These are phyloP conservation scores for Ophiosphaerella korrae DNA, from an alignment of 2,329 filamentous ascomycete species.

Conservation along the genomic window DNA sequence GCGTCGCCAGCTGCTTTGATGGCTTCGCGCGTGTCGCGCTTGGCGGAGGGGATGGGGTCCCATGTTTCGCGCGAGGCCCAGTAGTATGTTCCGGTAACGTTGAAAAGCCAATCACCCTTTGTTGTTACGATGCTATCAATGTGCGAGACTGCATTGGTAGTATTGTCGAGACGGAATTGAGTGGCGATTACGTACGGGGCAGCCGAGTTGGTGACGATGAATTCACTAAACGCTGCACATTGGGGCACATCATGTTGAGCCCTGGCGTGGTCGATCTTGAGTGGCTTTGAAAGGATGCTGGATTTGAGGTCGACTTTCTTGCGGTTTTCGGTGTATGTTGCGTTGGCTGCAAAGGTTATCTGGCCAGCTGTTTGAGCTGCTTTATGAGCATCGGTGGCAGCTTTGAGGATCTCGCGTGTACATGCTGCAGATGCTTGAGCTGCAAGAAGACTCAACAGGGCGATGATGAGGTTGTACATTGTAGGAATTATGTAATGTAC, in stretches of 20 bases:
- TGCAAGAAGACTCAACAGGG: conserved; percentile 4
- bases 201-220: conserved; percentile 30
- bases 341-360: conserved; percentile 20
- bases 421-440: conserved; percentile 25
- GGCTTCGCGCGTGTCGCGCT: conserved; percentile 24
- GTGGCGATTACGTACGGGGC: conserved; percentile 37
- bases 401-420: conserved; percentile 24
- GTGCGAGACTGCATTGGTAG: conserved; percentile 21
- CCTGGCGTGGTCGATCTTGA: conserved; percentile 31
- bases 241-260: conserved; percentile 31
- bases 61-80: conserved; percentile 34
- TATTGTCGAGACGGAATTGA: conserved; percentile 31
- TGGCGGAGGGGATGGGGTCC: conserved; percentile 20
- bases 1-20: conserved; percentile 37
- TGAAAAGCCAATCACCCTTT: conserved; percentile 40
- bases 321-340: conserved; percentile 34
- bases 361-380: conserved; percentile 29
- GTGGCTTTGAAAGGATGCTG: conserved; percentile 28
- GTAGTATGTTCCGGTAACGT: conserved; percentile 34
- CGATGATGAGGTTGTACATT: conserved; percentile 7
- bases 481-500: background rate
- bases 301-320: conserved; percentile 22
- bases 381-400: conserved; percentile 24
- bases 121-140: conserved; percentile 36
- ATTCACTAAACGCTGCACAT: conserved; percentile 37